Conservation (phyloP, 768 basidiomycete species). For the Hygrophorus pudorinus region DNA sequence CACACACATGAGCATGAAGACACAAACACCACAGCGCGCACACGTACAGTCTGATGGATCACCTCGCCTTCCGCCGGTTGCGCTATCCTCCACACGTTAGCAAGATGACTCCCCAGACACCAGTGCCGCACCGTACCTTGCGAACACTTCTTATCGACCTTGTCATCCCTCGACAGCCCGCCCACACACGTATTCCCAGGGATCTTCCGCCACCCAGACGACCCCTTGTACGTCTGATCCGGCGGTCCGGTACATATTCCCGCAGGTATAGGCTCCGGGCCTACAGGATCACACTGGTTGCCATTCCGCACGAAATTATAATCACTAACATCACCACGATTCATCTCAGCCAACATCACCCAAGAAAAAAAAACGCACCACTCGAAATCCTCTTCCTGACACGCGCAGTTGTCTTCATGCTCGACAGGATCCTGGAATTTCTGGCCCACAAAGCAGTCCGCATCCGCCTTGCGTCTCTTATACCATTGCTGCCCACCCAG, state of each 20-base stretch:
- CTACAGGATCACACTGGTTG: slow-evolving; percentile 69
- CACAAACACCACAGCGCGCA: too few relatives aligned
- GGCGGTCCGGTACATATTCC: slow-evolving; percentile 51
- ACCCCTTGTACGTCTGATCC: slow-evolving; percentile 67
- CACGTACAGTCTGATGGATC: slow-evolving; percentile 61
- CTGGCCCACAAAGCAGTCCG: slow-evolving; percentile 82
- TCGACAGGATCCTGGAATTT: slow-evolving; percentile 83
- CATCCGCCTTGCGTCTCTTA: slow-evolving; percentile 67
- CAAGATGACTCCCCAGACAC: neutral
- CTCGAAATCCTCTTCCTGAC: slow-evolving; percentile 85
- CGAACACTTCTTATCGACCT: slow-evolving; percentile 65
- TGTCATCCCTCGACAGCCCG: slow-evolving; percentile 64
- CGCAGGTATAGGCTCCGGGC: slow-evolving; percentile 80
- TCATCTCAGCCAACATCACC: neutral
- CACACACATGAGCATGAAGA: slow-evolving; percentile 1
- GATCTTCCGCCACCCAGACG: slow-evolving; percentile 85
- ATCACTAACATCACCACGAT: slow-evolving; percentile 42
- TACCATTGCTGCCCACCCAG: slow-evolving; percentile 99
- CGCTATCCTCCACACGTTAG: slow-evolving; percentile 32
- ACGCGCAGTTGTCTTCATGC: slow-evolving; percentile 76
- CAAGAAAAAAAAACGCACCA: slow-evolving; percentile 34
- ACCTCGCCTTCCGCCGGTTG: slow-evolving; percentile 73
- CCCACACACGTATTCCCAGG: slow-evolving; percentile 82
- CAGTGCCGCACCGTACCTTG: slow-evolving; percentile 40
- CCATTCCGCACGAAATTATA: slow-evolving; percentile 79